Percentiles rank a stretch among this genome's conserved stretches.
Evolutionary conservation across 805 yeast genomes (phyloP).

Genomic region (Candida caryicola): DNA sequence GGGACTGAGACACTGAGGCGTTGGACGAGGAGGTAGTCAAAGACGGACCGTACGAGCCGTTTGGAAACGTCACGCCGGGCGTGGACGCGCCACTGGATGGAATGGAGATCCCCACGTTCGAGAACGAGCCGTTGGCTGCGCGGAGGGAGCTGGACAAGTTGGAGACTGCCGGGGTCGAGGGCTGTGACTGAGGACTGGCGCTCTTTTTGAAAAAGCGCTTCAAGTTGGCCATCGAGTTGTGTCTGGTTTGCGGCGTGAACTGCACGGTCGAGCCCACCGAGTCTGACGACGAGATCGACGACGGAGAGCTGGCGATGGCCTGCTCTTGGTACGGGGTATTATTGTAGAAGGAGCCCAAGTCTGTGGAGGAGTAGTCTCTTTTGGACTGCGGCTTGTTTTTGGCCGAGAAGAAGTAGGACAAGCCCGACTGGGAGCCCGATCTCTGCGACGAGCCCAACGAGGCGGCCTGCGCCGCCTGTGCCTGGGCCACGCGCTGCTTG

Average conservation of each 20-base stretch:
- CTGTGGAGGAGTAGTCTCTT: slow-evolving; percentile 38
- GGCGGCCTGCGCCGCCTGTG: slow-evolving; percentile 40
- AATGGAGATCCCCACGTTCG: slow-evolving; percentile 7
- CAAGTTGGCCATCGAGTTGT: slow-evolving; percentile 76
- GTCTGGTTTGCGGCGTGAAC: slow-evolving; percentile 48
- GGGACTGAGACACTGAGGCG: slow-evolving; percentile 35
- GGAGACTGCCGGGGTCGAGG: slow-evolving; percentile 16
- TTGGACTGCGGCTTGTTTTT: slow-evolving; percentile 31
- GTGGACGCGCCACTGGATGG: slow-evolving; percentile 6
- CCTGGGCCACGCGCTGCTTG: slow-evolving; percentile 64
- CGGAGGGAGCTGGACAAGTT: slow-evolving; percentile 24
- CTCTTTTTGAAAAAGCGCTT: slow-evolving; percentile 65
- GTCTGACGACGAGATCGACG: slow-evolving; percentile 31
- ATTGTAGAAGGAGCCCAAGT: slow-evolving; percentile 41
- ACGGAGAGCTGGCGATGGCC: slow-evolving; percentile 25
- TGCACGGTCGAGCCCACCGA: slow-evolving; percentile 20
- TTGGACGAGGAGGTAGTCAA: slow-evolving; percentile 32
- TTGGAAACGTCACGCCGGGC: slow-evolving; percentile 12
- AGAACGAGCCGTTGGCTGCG: slow-evolving; percentile 10
- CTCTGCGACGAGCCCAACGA: slow-evolving; percentile 33
- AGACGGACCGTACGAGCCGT: slow-evolving; percentile 19
- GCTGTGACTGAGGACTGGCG: slow-evolving; percentile 17
- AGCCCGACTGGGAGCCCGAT: slow-evolving; percentile 45
- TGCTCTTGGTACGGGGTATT: slow-evolving; percentile 30
- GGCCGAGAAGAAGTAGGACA: slow-evolving; percentile 47